phyloP scores from a whole-genome alignment of 805 yeast species.

The Wickerhamomyces xylosicus region DNA sequence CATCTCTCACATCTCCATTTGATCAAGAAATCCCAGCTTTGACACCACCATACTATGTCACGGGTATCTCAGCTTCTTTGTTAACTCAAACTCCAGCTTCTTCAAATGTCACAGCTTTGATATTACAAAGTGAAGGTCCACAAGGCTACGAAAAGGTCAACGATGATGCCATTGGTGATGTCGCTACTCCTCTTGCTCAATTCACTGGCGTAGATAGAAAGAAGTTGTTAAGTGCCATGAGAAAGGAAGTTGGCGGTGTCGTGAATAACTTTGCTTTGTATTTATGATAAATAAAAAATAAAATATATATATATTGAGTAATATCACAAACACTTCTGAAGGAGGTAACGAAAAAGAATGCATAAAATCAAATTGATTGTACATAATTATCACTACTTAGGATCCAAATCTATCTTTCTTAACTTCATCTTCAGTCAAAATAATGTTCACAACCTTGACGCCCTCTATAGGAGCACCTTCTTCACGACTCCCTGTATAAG shows the following conservation, averaged over 20 bases:
- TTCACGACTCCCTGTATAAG: constrained; percentile 12
- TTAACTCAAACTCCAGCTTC: constrained; percentile 17
- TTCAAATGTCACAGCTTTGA: constrained; percentile 12
- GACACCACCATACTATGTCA: constrained; percentile 51
- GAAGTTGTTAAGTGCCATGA: constrained; percentile 5
- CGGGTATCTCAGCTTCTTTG: constrained; percentile 45
- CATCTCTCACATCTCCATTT: not conserved
- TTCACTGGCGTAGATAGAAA: constrained; percentile 3
- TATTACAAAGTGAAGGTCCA: constrained; percentile 51
- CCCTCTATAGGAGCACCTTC: constrained; percentile 7
- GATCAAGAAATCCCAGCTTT: constrained; percentile 15
- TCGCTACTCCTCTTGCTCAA: constrained; percentile 4
- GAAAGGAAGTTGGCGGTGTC: constrained; percentile 9
- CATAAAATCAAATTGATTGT: too few species aligned
- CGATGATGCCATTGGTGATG: constrained; percentile 21
- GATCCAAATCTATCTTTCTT: not conserved
- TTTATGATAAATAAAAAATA: constrained; percentile 8
- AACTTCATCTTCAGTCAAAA: constrained; percentile 13
- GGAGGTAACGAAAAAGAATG: too few species aligned
- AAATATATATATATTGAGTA: too few species aligned
- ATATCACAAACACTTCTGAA: too few species aligned
- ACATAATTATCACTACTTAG: too few species aligned
- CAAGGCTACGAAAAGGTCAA: constrained; percentile 47
- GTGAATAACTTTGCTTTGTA: constrained; percentile 18
- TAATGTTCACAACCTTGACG: constrained; percentile 16